These are phyloP conservation scores for Agaricus sinodeliciosus DNA, from an alignment of 768 basidiomycete species.

Conservation along the genomic window DNA sequence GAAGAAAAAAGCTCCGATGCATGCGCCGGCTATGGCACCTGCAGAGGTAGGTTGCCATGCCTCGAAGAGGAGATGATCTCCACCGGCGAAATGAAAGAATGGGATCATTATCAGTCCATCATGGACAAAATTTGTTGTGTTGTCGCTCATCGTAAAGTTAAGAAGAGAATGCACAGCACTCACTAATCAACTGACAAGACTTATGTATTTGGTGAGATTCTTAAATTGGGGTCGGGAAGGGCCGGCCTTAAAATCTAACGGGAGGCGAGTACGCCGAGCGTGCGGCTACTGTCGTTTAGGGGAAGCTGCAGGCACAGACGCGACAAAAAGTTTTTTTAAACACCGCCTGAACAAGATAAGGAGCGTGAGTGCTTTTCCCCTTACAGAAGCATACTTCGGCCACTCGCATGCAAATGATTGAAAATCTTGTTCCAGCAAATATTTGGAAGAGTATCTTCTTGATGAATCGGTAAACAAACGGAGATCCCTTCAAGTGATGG, in stretches of 20 bases:
- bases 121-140: constrained; percentile 7
- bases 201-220: not conserved
- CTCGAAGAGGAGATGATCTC: constrained; percentile 62
- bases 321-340: not conserved
- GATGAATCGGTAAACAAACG: too few species aligned
- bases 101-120: constrained; percentile 38
- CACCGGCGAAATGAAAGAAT: constrained; percentile 62
- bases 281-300: too few species aligned
- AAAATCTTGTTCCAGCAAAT: too few species aligned
- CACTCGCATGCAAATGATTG: too few species aligned
- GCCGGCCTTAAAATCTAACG: not conserved
- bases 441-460: too few species aligned
- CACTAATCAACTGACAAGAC: not conserved
- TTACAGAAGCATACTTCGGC: too few species aligned
- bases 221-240: not conserved
- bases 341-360: not conserved
- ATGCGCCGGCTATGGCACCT: constrained; percentile 71
- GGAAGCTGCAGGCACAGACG: not conserved
- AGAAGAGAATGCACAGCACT: not conserved
- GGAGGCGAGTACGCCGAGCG: not conserved
- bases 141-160: not conserved
- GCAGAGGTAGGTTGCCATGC: constrained; percentile 60
- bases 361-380: not conserved
- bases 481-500: not conserved
- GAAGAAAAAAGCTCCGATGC: constrained; percentile 61